A percentile compares a stretch with the other conserved stretches of the same genome.
phyloP scores from a whole-genome alignment of 305 asterid species.

The Fraxinus platypoda region DNA sequence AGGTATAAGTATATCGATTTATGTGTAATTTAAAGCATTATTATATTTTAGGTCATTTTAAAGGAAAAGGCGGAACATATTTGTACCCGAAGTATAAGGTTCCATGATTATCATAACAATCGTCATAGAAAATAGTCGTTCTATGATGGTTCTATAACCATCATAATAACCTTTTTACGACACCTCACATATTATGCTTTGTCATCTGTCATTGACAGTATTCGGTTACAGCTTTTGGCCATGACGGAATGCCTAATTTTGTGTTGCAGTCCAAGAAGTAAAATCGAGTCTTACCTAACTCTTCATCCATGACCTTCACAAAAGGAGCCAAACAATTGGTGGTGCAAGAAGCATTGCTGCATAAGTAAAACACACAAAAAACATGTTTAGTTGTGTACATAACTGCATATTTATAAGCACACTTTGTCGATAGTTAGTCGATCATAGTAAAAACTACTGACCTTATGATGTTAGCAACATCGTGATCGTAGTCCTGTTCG shows the following conservation, averaged over 20 bases:
- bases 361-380: slow-evolving; percentile 5
- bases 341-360: slow-evolving; percentile 98
- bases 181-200: neutral
- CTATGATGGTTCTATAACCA: neutral
- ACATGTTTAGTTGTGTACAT: neutral
- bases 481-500: slow-evolving; percentile 74
- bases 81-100: neutral
- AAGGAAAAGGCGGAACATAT: neutral
- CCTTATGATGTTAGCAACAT: slow-evolving; percentile 84
- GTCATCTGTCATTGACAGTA: neutral
- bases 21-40: neutral
- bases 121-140: neutral
- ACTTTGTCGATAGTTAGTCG: neutral
- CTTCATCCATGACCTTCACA: slow-evolving; percentile 82
- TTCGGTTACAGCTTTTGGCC: neutral
- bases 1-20: neutral
- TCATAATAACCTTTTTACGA: neutral
- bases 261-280: neutral
- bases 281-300: slow-evolving; percentile 54
- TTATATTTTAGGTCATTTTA: neutral
- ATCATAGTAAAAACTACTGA: slow-evolving; percentile 12
- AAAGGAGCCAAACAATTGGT: slow-evolving; percentile 98
- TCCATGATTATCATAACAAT: neutral
- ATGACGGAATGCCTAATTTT: neutral
- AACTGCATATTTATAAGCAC: neutral